Percentiles rank a stretch among this genome's conserved stretches.
These are phyloP conservation scores for Botrytis porri DNA, from an alignment of 2,329 filamentous ascomycete genomes.

Conservation along the genomic window DNA sequence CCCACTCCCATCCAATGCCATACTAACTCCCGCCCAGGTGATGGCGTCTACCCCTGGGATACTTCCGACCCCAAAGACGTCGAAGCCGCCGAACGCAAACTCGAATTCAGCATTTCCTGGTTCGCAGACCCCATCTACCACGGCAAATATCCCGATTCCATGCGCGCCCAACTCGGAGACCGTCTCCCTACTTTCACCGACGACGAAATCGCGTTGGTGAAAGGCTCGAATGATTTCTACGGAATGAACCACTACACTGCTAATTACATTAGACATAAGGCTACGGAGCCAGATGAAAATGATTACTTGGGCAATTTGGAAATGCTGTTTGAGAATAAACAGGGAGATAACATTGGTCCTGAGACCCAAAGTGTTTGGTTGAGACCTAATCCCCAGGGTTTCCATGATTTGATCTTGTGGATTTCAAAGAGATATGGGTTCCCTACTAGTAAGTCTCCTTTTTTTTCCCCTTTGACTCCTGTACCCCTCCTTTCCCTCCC, in stretches of 20 bases:
- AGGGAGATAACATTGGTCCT: constrained; percentile 70
- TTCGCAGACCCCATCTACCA: constrained; percentile 86
- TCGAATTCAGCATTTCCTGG: constrained; percentile 86
- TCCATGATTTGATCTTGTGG: constrained; percentile 75
- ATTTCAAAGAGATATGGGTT: constrained; percentile 69
- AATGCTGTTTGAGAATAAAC: constrained; percentile 66
- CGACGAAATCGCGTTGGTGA: constrained; percentile 70
- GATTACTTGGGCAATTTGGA: constrained; percentile 78
- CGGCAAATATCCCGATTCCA: constrained; percentile 78
- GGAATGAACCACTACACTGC: constrained; percentile 94
- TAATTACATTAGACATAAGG: constrained; percentile 77
- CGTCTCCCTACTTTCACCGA: constrained; percentile 71
- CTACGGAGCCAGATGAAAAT: constrained; percentile 55
- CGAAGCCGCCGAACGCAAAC: constrained; percentile 74
- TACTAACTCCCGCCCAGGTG: constrained; percentile 47
- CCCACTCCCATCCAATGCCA: constrained; percentile 24
- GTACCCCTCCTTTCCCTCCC: background rate
- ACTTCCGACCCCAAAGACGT: constrained; percentile 70
- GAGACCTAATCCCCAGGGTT: constrained; percentile 70
- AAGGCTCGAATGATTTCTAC: constrained; percentile 90
- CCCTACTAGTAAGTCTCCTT: constrained; percentile 4
- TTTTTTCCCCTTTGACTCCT: too few species aligned
- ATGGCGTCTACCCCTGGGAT: constrained; percentile 82
- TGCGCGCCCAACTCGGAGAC: constrained; percentile 76
- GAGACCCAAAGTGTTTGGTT: constrained; percentile 84